These are phyloP conservation scores for Coemansia sp. DNA, from an alignment of 192 early-diverging fungal genomes.

Conservation along the genomic window DNA sequence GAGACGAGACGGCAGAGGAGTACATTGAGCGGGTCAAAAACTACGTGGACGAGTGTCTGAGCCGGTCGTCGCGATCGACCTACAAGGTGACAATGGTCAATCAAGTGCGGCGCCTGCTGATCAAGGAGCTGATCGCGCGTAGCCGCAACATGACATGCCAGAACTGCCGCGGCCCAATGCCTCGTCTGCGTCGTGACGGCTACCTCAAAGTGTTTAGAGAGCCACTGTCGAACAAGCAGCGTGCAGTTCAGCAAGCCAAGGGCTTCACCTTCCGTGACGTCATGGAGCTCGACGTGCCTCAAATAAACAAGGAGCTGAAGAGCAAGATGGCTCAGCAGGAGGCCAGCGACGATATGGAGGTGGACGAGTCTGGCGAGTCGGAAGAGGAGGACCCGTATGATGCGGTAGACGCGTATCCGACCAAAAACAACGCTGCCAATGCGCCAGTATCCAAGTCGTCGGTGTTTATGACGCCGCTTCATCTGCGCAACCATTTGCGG, in stretches of 20 bases:
- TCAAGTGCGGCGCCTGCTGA: conserved; percentile 38
- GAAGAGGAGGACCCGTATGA: conserved; percentile 26
- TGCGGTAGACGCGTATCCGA: conserved; percentile 30
- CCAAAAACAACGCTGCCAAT: conserved; percentile 22
- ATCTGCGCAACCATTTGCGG: conserved; percentile 75
- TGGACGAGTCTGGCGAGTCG: conserved; percentile 39
- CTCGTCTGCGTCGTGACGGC: conserved; percentile 78
- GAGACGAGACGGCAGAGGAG: conserved; percentile 47
- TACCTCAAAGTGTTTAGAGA: conserved; percentile 82
- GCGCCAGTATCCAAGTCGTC: conserved; percentile 10
- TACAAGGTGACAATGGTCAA: conserved; percentile 54
- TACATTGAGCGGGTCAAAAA: conserved; percentile 62
- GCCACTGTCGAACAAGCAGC: conserved; percentile 65
- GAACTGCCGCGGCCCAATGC: conserved; percentile 63
- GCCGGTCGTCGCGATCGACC: conserved; percentile 9
- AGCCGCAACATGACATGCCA: conserved; percentile 56
- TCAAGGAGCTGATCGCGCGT: conserved; percentile 39
- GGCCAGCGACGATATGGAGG: conserved; percentile 23
- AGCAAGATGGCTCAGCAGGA: conserved; percentile 6
- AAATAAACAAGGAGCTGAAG: conserved; percentile 21
- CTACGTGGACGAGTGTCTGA: conserved; percentile 56
- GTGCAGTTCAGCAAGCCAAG: conserved; percentile 58
- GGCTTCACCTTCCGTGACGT: conserved; percentile 52
- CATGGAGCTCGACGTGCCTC: conserved; percentile 22
- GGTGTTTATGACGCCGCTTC: conserved; percentile 65